phyloP scores from a whole-genome alignment of 192 early-diverging fungal species.

The Coemansia erecta region DNA sequence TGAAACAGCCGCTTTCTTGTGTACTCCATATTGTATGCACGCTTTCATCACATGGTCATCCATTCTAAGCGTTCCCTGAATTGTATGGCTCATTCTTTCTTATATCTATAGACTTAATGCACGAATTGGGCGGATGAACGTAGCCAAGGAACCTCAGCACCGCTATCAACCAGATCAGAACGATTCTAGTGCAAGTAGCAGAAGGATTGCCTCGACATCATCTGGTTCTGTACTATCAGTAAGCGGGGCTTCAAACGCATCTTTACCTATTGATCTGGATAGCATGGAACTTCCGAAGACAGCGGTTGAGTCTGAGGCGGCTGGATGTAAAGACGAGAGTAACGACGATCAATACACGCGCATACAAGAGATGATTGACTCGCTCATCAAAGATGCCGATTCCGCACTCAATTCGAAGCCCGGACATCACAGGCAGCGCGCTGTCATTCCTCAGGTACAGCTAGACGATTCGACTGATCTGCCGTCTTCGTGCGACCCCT shows the following conservation, averaged over 20 bases:
- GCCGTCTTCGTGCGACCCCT: slow-evolving; percentile 1
- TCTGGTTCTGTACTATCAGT: background rate
- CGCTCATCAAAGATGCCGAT: slow-evolving; percentile 47
- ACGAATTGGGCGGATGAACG: slow-evolving; percentile 29
- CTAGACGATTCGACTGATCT: slow-evolving; percentile 13
- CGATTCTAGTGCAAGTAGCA: background rate
- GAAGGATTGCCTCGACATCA: background rate
- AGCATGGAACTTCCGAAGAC: background rate
- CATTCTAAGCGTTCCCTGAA: background rate
- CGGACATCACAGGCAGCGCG: slow-evolving; percentile 3
- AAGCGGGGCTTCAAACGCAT: background rate
- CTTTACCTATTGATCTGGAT: background rate
- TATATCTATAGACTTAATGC: slow-evolving; percentile 33
- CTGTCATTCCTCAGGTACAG: background rate
- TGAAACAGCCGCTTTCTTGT: background rate
- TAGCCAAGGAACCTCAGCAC: background rate
- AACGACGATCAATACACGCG: slow-evolving; percentile 45
- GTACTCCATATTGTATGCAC: no score
- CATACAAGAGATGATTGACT: slow-evolving; percentile 49
- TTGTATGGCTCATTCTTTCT: background rate
- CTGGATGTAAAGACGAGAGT: slow-evolving; percentile 12
- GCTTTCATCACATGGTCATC: no score
- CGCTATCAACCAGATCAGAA: background rate
- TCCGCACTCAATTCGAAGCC: slow-evolving; percentile 39
- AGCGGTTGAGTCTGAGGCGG: background rate